Conservation (phyloP, 2,329 filamentous ascomycete genomes). For the Ophiostoma himal-ulmi region DNA sequence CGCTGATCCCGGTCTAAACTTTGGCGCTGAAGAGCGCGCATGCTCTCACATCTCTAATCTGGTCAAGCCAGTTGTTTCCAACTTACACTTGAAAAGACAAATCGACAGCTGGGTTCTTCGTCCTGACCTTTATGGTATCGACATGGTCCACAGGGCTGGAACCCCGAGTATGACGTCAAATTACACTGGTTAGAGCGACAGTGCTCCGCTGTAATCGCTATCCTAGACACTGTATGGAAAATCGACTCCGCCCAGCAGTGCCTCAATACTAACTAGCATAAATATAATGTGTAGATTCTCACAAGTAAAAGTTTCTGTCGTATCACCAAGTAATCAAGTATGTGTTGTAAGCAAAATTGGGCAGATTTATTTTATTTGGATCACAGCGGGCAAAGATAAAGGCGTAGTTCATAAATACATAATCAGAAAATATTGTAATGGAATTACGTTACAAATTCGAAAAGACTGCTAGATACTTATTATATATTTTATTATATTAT, state of each 20-base stretch:
- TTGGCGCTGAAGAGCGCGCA: not conserved
- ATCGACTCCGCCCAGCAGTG: conserved; percentile 6
- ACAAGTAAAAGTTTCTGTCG: not conserved
- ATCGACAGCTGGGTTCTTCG: too few species aligned
- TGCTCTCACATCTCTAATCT: not conserved
- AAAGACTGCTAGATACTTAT: too few species aligned
- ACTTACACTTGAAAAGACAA: not conserved
- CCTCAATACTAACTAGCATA: not conserved
- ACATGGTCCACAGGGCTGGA: not conserved
- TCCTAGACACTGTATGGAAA: not conserved
- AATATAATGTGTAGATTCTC: not conserved
- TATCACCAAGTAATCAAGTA: not conserved
- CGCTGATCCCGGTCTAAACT: not conserved
- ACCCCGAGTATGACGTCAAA: not conserved
- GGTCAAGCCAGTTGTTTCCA: not conserved
- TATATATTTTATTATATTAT: too few species aligned
- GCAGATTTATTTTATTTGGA: too few species aligned
- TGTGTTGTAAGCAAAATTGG: not conserved
- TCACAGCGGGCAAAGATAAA: too few species aligned
- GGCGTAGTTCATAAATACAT: too few species aligned
- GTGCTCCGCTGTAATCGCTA: not conserved
- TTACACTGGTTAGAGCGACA: not conserved
- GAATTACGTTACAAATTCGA: too few species aligned
- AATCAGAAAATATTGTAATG: too few species aligned
- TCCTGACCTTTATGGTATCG: not conserved